These are phyloP conservation scores for Fusarium sp. DNA, from an alignment of 2,329 filamentous ascomycete species.

Conservation along the genomic window DNA sequence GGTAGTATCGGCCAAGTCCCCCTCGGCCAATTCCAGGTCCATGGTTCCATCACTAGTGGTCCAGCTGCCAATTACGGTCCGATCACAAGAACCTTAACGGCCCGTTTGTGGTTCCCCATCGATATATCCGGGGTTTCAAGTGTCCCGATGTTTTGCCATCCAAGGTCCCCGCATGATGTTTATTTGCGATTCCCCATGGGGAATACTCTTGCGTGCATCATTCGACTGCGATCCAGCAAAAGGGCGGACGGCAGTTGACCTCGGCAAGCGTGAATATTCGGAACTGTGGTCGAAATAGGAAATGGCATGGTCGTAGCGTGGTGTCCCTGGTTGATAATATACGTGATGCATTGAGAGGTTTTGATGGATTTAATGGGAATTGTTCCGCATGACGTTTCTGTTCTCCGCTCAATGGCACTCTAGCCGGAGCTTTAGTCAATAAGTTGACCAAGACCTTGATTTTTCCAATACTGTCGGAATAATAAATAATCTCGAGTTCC, in stretches of 20 bases:
- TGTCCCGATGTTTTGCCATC: neutral
- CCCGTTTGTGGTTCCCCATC: slow-evolving; percentile 21
- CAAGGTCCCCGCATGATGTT: slow-evolving; percentile 1
- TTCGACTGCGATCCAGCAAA: neutral
- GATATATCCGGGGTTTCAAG: neutral
- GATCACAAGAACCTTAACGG: slow-evolving; percentile 21
- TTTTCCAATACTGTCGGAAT: too few relatives aligned
- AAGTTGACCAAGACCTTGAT: neutral
- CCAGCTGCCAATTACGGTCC: neutral
- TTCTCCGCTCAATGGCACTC: slow-evolving; percentile 5
- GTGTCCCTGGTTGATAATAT: neutral
- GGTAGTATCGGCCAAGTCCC: slow-evolving; percentile 1
- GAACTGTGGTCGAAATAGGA: neutral
- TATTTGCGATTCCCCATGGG: slow-evolving; percentile 18
- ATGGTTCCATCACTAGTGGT: slow-evolving; percentile 4
- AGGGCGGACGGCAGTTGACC: slow-evolving; percentile 3
- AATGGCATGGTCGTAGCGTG: neutral
- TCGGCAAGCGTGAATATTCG: slow-evolving; percentile 16
- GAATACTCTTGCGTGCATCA: neutral
- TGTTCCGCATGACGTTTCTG: slow-evolving; percentile 1
- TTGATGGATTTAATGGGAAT: neutral
- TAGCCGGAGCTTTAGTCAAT: neutral
- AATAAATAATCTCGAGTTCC: slow-evolving; percentile 1
- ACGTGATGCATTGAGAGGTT: neutral
- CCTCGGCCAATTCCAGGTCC: neutral